Conservation (phyloP, 2,329 filamentous ascomycete species). For the Verticillium zaregamsianum region DNA sequence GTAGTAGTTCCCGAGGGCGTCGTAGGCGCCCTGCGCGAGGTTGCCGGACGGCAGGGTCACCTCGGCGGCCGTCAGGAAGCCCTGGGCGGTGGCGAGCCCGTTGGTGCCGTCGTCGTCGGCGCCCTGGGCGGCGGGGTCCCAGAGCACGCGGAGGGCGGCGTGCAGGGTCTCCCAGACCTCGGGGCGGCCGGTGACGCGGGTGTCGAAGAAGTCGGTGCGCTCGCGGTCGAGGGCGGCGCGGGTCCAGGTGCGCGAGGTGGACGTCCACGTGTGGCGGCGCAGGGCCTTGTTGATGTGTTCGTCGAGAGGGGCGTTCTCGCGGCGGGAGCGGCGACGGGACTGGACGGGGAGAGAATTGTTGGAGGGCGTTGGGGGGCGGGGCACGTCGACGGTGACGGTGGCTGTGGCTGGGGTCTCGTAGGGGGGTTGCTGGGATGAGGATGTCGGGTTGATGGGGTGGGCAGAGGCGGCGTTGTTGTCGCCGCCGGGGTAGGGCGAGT, state of each 20-base stretch:
- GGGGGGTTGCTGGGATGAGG: conserved; percentile 18
- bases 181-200: conserved; percentile 68
- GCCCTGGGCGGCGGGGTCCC: conserved; percentile 44
- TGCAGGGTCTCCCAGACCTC: conserved; percentile 80
- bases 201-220: conserved; percentile 84
- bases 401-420: conserved; percentile 18
- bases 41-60: conserved; percentile 72
- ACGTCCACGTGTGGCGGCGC: conserved; percentile 61
- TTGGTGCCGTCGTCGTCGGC: conserved; percentile 30
- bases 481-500: conserved; percentile 50
- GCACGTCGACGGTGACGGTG: conserved; percentile 14
- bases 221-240: conserved; percentile 64
- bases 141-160: conserved; percentile 64
- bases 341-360: conserved; percentile 4
- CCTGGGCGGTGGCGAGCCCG: conserved; percentile 66
- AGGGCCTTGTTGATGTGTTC: conserved; percentile 70
- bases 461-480: conserved; percentile 46
- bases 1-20: conserved; percentile 67
- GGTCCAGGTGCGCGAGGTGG: conserved; percentile 64
- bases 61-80: conserved; percentile 72
- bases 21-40: conserved; percentile 67
- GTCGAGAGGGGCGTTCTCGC: conserved; percentile 40
- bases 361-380: conserved; percentile 11
- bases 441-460: conserved; percentile 24
- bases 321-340: conserved; percentile 25